Base-by-base conservation (phyloP, 208 protist species). In the Crithidia brevicula region DNA sequence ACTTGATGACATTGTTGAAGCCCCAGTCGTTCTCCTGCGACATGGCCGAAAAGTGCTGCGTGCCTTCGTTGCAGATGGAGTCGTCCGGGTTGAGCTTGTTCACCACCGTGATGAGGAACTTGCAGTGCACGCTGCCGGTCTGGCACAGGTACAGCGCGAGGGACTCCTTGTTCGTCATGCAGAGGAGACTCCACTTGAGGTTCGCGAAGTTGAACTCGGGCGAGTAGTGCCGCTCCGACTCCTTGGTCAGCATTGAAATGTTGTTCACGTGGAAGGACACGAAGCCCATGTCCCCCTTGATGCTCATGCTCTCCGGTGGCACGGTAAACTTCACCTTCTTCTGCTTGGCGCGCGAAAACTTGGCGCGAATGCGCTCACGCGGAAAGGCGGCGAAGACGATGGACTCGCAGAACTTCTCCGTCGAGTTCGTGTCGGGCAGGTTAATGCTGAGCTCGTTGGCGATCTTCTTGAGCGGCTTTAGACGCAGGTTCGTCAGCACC, bases 11-110 rank as follows among this genome's bases (percentile, higher is more conserved):
- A 57, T 81, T 92, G 78, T 94, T 94, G 77, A 96, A 96, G 25
- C 91, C 91, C 89, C 91, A 96, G 69, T 96, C 91, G 77, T 96
- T 96, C 74, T 96, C 91, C 67, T 92, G 82, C 16, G 88, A 96
- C 49, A 82, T 78, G 62, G 87, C 81, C 3, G 77, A 83, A 74
- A 96, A 96, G 59, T 87, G 87, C 68, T 96, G 91, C 13, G 91
- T 96, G 10, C 91, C 91, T 62, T 96, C 91, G 71, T 94, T 96
- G 60, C 86, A 92, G 49, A 96, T 93, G 45, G 91, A 94, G 77
- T 96, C 89, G 42, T 94, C 86, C 4, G 74, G 70, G 79, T 93
- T 92, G 22, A 70, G 22, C 61, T 91, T 90, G 73, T 96, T 96
- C 53, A 94, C 74, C 16, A 96, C 85, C 13, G 91, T 94, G 68